Base-by-base conservation (phyloP, 768 basidiomycete species). In the Agaricus blazei region DNA sequence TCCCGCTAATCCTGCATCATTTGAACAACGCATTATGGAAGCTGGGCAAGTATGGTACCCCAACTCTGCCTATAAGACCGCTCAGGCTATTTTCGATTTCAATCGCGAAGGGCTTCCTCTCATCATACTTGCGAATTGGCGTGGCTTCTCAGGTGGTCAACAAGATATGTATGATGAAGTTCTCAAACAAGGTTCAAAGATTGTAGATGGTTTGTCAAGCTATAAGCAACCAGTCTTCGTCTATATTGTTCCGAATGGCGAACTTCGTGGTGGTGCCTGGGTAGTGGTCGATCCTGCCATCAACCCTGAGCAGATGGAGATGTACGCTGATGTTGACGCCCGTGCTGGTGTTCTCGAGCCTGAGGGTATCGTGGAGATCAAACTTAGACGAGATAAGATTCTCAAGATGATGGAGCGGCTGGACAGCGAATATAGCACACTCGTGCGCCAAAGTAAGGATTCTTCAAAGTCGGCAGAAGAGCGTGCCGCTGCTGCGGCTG, bases 21-120 rank as follows among this genome's bases (percentile, higher is more conserved):
- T 95, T 69, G 97, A 99, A 70, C 95, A 95, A 66, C 88, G 88
- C 62, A 93, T 98, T 70, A 96, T 98, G 88, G 95, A 98, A 68
- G 97, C 97, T n/a, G 97, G 97, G 62, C 93, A 96, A 71, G 97
- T 98, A 26, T 99, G 97, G 97, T 98, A 98, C 70, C 97, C 97
- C 36, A 98, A 99, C 72, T 96, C 93, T 4, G 95, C 97, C 5
- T 95, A 97, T 78, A 99, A 99, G 81, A 99, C 97, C 7, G 97
- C 95, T 7, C 97, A 98, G 65, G 96, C 97, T 14, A 98, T 98
- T 76, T 94, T 94, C 71, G 97, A 99, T 74, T 92, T 98, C 77
- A 90, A 96, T 73, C 88, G 97, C 42, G 97, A 99, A 72, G 93
- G 91, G 24, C 77, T 99, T 12, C 97, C 97, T 3, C 79, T 99